These are phyloP conservation scores for Rosa lucieae DNA, from an alignment of 306 rosid species.

Conservation along the genomic window DNA sequence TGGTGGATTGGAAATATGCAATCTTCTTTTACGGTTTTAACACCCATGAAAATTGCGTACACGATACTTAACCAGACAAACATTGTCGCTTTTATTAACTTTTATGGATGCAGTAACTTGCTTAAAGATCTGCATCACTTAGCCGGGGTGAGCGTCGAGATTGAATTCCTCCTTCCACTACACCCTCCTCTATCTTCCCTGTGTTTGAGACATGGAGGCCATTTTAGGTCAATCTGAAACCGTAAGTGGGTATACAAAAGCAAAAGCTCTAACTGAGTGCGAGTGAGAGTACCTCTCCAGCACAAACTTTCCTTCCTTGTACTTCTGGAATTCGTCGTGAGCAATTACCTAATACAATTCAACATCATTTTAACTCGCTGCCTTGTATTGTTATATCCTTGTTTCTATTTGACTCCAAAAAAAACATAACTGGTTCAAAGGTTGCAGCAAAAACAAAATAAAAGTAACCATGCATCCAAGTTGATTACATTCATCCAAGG, in stretches of 20 bases:
- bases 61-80: background rate
- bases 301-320: constrained; percentile 84
- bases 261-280: constrained; percentile 9
- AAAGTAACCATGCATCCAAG: background rate
- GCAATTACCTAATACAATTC: constrained; percentile 51
- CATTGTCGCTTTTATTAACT: background rate
- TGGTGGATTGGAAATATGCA: background rate
- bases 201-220: constrained; percentile 18
- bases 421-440: background rate
- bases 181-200: constrained; percentile 59
- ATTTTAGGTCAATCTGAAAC: background rate
- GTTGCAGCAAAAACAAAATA: background rate
- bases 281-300: constrained; percentile 52
- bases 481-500: background rate
- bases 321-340: constrained; percentile 59
- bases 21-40: background rate
- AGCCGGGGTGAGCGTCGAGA: constrained; percentile 51
- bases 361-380: background rate
- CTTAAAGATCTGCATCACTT: constrained; percentile 62
- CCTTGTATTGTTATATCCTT: background rate
- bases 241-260: background rate
- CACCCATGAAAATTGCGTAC: background rate
- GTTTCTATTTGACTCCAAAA: background rate
- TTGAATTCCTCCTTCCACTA: constrained; percentile 44
- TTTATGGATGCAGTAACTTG: constrained; percentile 26